Base-by-base conservation (phyloP, 192 early-diverging fungal genomes). In the Gamsiella multidivaricata region DNA sequence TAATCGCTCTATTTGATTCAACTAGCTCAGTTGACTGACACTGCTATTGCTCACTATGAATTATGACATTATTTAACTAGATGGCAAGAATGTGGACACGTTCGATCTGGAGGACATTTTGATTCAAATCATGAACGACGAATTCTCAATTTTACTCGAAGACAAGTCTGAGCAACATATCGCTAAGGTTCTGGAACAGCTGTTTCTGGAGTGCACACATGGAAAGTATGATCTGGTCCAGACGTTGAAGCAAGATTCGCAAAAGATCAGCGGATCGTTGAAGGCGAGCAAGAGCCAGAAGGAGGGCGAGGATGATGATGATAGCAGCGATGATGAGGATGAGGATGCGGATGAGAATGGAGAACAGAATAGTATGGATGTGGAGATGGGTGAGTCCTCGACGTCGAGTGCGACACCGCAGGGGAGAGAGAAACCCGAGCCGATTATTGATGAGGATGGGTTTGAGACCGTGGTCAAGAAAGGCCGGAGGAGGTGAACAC, bases 141-240 rank as follows among this genome's bases (percentile, higher is more conserved):
- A 88, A 54, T 88, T 88, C 45, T 67, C 82, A 20, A 84, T 82
- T 5, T 20, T 81, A 28, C 60, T 88, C 14, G 87, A 88, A 41
- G 87, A 88, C 56, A 80, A 85, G 65, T 88, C 87, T 12, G 85
- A 84, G 22, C 85, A 85, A 68, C 72, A 81, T 52, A 81, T 86
- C 20, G 69, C 84, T 32, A 85, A 85, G 46, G 69, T 83, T 45
- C 54, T 85, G 54, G 74, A 84, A 12, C 61, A 73, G 18, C 28
- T 85, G 7, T 87, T 75, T 28, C 18, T 61, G 37, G 79, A 85
- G 45, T 87, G 86, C 31, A 81, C 83, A 5, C 79, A 80, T 43
- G 84, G 82, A 20, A 63, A 76, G 26, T 84, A 74, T 62, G 69
- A 69, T 28, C 53, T 80, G 8, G 69, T 80, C 7, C 58, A 80